These are phyloP conservation scores for Dunaliella sp. DNA, from an alignment of 139 green algal species.

Conservation along the genomic window DNA sequence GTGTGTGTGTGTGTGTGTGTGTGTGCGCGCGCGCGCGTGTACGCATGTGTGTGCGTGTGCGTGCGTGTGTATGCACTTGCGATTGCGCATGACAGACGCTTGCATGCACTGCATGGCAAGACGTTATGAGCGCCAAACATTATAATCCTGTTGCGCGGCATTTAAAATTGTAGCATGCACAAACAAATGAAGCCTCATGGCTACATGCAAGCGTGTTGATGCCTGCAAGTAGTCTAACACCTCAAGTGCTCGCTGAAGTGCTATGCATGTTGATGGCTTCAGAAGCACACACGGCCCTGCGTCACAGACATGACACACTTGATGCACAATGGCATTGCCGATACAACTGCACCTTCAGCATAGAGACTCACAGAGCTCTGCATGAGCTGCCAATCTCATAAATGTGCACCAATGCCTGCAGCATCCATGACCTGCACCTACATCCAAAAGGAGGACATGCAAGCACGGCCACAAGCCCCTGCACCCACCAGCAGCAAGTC, in stretches of 20 bases:
- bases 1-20: background rate
- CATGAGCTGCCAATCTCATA: no score
- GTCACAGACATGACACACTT: background rate
- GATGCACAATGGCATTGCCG: background rate
- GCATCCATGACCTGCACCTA: background rate
- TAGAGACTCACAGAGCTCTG: no score
- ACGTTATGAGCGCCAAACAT: no score
- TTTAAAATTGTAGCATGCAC: no score
- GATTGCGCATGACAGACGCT: background rate
- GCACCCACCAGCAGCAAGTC: slow-evolving; percentile 79
- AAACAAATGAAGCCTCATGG: no score
- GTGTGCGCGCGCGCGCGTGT: background rate
- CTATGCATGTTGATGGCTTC: background rate
- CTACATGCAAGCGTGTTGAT: background rate
- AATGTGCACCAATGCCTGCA: no score
- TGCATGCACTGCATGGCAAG: no score
- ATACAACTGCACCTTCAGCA: no score
- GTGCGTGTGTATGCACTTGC: background rate
- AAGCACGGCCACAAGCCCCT: no score
- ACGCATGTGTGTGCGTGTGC: background rate
- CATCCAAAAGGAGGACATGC: background rate
- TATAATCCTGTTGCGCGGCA: no score
- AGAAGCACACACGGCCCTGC: background rate
- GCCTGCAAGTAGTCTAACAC: background rate
- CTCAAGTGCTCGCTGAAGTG: background rate